Percentiles rank a stretch among this genome's conserved stretches.
Evolutionary conservation across 2,329 filamentous ascomycete species (phyloP).

Genomic region (Cercospora sp.): DNA sequence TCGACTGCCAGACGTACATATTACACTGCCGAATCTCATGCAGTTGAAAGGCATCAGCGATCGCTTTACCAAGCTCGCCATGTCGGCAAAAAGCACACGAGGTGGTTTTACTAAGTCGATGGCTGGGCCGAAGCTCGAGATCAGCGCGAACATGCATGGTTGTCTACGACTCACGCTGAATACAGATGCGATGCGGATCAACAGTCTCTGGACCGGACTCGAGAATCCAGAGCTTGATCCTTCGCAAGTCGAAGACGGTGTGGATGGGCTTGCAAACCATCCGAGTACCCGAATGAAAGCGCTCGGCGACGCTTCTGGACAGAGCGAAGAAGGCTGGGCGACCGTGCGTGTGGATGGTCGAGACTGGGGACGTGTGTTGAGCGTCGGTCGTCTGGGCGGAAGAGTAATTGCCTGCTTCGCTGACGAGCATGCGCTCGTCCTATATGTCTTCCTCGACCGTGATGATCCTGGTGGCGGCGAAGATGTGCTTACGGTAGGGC

Average conservation of each 20-base stretch:
- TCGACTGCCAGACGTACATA: conserved; percentile 89
- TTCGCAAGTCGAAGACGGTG: conserved; percentile 65
- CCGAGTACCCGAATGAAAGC: conserved; percentile 76
- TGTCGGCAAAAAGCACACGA: conserved; percentile 40
- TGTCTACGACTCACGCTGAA: conserved; percentile 74
- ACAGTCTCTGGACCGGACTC: conserved; percentile 80
- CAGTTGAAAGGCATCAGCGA: conserved; percentile 94
- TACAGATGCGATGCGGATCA: conserved; percentile 82
- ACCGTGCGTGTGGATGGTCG: conserved; percentile 87
- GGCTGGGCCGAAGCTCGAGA: conserved; percentile 67
- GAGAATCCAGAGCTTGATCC: conserved; percentile 87
- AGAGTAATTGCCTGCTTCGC: conserved; percentile 90
- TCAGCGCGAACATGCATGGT: conserved; percentile 94
- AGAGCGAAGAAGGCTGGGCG: conserved; percentile 80
- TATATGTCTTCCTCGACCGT: conserved; percentile 77
- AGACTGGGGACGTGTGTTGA: conserved; percentile 93
- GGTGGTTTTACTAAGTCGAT: conserved; percentile 39
- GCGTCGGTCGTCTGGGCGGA: conserved; percentile 84
- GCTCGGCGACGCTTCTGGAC: conserved; percentile 56
- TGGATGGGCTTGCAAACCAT: conserved; percentile 69
- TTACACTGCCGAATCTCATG: conserved; percentile 79
- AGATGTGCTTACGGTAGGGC: conserved; percentile 71
- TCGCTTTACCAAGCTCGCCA: conserved; percentile 84
- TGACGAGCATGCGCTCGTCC: conserved; percentile 74
- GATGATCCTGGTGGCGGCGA: conserved; percentile 69